These are phyloP conservation scores for Solanum rostratum DNA, from an alignment of 257 asterid genomes.

Conservation along the genomic window DNA sequence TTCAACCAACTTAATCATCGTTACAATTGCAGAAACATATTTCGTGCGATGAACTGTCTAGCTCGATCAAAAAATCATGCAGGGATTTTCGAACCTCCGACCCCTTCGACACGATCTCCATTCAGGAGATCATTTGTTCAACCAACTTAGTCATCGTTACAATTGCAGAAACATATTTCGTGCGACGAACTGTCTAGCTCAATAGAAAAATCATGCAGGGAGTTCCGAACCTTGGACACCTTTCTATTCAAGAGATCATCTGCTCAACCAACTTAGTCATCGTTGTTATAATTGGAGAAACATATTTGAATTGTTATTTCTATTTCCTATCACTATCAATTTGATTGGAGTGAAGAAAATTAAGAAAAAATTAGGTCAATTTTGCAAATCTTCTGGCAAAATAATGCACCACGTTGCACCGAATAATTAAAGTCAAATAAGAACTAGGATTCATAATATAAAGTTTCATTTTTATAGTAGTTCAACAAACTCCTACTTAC, in stretches of 20 bases:
- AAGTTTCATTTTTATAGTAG: neutral
- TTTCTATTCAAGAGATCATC: accelerated
- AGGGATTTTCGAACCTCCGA: neutral
- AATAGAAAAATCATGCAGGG: neutral
- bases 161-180: neutral
- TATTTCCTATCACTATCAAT: neutral
- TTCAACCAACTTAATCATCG: neutral
- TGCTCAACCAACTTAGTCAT: neutral
- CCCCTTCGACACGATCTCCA: accelerated
- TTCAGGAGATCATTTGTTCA: accelerated
- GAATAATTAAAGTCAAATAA: neutral
- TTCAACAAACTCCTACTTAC: neutral
- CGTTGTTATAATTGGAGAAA: accelerated
- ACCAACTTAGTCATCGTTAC: neutral
- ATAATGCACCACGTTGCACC: neutral
- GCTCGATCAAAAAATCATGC: neutral
- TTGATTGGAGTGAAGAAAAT: neutral
- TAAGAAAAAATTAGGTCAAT: neutral
- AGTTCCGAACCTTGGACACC: neutral
- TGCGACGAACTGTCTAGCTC: neutral
- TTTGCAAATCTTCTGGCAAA: neutral
- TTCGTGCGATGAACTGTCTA: too few relatives aligned
- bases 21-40: neutral
- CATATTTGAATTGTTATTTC: neutral
- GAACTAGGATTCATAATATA: neutral